Evolutionary conservation across 2,329 filamentous ascomycete genomes (phyloP).

Genomic region (Pseudogymnoascus sp.): DNA sequence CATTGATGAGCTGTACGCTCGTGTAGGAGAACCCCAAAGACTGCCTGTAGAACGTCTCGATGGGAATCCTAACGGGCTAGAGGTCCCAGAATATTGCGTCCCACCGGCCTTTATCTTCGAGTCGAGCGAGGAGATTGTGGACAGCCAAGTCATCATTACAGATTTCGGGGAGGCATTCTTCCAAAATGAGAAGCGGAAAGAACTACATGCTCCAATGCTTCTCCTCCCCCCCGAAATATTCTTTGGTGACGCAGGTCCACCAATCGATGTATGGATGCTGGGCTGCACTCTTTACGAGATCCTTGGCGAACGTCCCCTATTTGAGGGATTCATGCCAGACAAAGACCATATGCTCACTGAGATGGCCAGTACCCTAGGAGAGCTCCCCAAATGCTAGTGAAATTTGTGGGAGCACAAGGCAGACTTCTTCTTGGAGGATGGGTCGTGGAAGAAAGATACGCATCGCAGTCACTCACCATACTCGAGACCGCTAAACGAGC

Average conservation of each 20-base stretch:
- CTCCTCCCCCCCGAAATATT: background rate
- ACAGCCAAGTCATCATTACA: background rate
- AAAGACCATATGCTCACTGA: slow-evolving; percentile 67
- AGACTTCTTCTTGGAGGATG: background rate
- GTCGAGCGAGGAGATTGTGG: background rate
- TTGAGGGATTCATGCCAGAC: slow-evolving; percentile 36
- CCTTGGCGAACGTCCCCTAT: background rate
- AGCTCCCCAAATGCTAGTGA: background rate
- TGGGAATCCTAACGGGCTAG: background rate
- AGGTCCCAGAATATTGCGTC: background rate
- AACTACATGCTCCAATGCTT: background rate
- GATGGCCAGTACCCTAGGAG: background rate
- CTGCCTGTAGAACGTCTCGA: background rate
- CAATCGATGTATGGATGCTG: background rate
- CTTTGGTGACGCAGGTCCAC: background rate
- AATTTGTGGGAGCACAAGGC: background rate
- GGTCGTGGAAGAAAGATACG: background rate
- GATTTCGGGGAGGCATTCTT: background rate
- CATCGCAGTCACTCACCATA: background rate
- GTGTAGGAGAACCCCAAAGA: background rate
- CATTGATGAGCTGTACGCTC: background rate
- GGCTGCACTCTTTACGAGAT: background rate
- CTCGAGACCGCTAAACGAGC: background rate
- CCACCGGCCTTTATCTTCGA: background rate
- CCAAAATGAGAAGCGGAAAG: background rate